A percentile compares a stretch with the other conserved stretches of the same genome.
Evolutionary conservation across 805 yeast genomes (phyloP).

Genomic region (Starmerella kuoi): DNA sequence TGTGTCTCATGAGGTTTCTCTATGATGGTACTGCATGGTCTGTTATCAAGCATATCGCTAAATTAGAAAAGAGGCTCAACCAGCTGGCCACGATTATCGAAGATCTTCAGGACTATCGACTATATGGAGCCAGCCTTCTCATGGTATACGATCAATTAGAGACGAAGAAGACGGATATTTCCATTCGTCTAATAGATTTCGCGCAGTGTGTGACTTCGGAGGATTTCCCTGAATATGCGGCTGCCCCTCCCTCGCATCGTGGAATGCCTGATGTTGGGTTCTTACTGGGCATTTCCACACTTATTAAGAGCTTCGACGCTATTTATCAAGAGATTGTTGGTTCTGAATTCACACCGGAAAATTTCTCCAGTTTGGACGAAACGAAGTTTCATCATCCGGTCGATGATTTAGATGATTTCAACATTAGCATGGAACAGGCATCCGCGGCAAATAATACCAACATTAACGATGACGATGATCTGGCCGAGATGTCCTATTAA

Average conservation of each 20-base stretch:
- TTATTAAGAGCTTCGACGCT: slow-evolving; percentile 50
- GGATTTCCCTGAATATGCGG: slow-evolving; percentile 34
- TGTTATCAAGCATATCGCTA: slow-evolving; percentile 54
- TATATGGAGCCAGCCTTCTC: slow-evolving; percentile 82
- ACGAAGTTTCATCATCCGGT: slow-evolving; percentile 4
- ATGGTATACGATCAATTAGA: slow-evolving; percentile 71
- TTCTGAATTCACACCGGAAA: slow-evolving; percentile 23
- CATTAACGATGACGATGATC: slow-evolving; percentile 3
- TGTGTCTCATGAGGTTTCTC: slow-evolving; percentile 59
- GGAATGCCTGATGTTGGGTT: slow-evolving; percentile 68
- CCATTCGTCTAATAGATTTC: slow-evolving; percentile 69
- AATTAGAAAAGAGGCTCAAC: slow-evolving; percentile 45
- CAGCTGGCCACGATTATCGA: slow-evolving; percentile 46
- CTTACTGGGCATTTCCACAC: slow-evolving; percentile 64
- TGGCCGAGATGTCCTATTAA: slow-evolving; percentile 1
- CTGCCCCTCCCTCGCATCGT: slow-evolving; percentile 63
- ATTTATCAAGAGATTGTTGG: slow-evolving; percentile 49
- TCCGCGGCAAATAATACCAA: background rate
- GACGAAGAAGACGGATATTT: slow-evolving; percentile 21
- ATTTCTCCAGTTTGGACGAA: slow-evolving; percentile 11
- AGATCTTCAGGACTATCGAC: slow-evolving; percentile 58
- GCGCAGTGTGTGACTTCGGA: slow-evolving; percentile 79
- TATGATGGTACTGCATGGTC: slow-evolving; percentile 64
- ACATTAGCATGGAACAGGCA: background rate
- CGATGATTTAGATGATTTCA: slow-evolving; percentile 10